These are phyloP conservation scores for Aspergillus brasiliensis DNA, from an alignment of 2,329 filamentous ascomycete genomes.

Conservation along the genomic window DNA sequence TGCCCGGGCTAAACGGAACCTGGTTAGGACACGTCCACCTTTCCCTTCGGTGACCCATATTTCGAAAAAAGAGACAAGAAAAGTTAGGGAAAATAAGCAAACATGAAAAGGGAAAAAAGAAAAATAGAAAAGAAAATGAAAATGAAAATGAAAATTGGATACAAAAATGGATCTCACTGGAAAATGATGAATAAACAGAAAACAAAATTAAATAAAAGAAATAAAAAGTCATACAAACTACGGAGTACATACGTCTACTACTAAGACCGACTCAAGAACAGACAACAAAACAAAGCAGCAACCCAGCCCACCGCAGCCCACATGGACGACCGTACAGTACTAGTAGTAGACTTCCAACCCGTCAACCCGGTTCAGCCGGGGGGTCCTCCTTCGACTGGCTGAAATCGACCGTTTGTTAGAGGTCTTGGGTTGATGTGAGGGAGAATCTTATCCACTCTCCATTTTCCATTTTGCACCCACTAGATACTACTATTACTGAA, in stretches of 20 bases:
- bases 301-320: slow-evolving; percentile 27
- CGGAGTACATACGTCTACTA: too few relatives aligned
- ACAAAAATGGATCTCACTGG: not conserved
- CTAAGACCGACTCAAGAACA: too few relatives aligned
- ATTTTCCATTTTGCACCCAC: slow-evolving; percentile 4
- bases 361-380: slow-evolving; percentile 34
- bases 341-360: slow-evolving; percentile 23
- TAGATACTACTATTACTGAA: not conserved
- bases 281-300: slow-evolving; percentile 20
- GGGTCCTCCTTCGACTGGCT: slow-evolving; percentile 13
- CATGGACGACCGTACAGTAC: slow-evolving; percentile 23
- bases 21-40: slow-evolving; percentile 19
- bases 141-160: not conserved
- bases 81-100: not conserved
- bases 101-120: not conserved
- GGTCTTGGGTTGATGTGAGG: slow-evolving; percentile 11
- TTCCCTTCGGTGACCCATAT: slow-evolving; percentile 19
- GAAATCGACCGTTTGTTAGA: slow-evolving; percentile 16
- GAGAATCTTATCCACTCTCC: slow-evolving; percentile 10
- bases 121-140: not conserved
- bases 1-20: slow-evolving; percentile 13
- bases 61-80: slow-evolving; percentile 10
- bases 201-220: not conserved
- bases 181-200: not conserved
- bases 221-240: not conserved